A percentile compares a stretch with the other conserved stretches of the same genome.
Evolutionary conservation across 108 stramenopile species (phyloP).

Genomic region (Discostella pseudostelligera): DNA sequence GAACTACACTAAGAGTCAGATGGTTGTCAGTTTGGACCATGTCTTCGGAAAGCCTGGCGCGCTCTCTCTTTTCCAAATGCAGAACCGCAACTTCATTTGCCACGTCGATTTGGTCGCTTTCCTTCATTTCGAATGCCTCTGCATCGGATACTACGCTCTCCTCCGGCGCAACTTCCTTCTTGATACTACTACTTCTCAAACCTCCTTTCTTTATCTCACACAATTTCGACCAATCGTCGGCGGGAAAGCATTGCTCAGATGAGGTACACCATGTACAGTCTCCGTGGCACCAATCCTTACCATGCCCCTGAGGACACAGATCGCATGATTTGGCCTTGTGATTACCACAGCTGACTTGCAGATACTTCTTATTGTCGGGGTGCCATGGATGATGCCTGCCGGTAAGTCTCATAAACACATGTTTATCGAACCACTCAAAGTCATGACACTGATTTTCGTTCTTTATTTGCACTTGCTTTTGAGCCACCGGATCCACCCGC

Average conservation of each 20-base stretch:
- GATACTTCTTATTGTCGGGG: conserved; percentile 36
- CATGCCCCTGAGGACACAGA: conserved; percentile 43
- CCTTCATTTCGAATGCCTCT: too few relatives aligned
- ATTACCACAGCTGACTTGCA: conserved; percentile 36
- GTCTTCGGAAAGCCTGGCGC: conserved; percentile 15
- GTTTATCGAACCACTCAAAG: conserved; percentile 54
- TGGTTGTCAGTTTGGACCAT: conserved; percentile 10
- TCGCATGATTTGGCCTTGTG: conserved; percentile 39
- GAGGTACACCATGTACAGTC: conserved; percentile 42
- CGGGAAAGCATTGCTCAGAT: conserved; percentile 12
- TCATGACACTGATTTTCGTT: conserved; percentile 49
- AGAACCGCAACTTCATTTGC: not conserved
- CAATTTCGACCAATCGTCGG: conserved; percentile 9
- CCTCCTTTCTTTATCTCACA: conserved; percentile 6
- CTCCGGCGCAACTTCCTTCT: not conserved
- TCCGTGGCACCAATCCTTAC: conserved; percentile 44
- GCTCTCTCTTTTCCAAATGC: conserved; percentile 5
- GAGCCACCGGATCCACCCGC: conserved; percentile 41
- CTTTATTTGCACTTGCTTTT: conserved; percentile 36
- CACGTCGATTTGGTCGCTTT: too few relatives aligned
- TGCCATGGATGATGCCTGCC: conserved; percentile 49
- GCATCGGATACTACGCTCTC: not conserved
- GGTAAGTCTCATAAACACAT: conserved; percentile 46
- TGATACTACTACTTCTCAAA: not conserved
- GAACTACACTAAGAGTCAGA: conserved; percentile 40